These are phyloP conservation scores for Boletus bicolor DNA, from an alignment of 768 basidiomycete genomes.

Conservation along the genomic window DNA sequence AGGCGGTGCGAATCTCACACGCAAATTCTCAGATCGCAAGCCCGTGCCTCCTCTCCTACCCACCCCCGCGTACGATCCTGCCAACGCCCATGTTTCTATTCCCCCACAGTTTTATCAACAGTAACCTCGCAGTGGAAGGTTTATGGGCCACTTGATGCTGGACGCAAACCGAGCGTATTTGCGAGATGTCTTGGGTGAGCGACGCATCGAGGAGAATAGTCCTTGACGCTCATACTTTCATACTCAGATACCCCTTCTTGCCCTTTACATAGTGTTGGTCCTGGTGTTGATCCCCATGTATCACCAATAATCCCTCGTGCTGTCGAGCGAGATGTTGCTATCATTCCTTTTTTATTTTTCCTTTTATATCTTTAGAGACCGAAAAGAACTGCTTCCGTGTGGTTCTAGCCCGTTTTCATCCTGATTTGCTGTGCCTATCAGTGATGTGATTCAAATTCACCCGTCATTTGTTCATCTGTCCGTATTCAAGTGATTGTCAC, in stretches of 20 bases:
- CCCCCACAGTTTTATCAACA: constrained; percentile 21
- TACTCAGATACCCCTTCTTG: constrained; percentile 4
- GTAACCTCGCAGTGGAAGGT: background rate
- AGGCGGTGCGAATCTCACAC: constrained; percentile 32
- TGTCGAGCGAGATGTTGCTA: constrained; percentile 15
- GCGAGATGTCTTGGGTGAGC: constrained; percentile 9
- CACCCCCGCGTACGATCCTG: constrained; percentile 21
- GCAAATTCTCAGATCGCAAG: constrained; percentile 34
- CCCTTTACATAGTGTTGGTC: constrained; percentile 1
- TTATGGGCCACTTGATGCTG: background rate
- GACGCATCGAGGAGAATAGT: background rate
- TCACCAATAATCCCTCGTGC: constrained; percentile 11
- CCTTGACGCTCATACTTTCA: background rate
- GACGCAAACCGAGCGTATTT: background rate
- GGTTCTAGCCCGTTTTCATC: background rate
- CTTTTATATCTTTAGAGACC: background rate
- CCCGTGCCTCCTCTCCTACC: constrained; percentile 31
- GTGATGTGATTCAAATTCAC: constrained; percentile 3
- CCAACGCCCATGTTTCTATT: constrained; percentile 19
- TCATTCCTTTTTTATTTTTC: background rate
- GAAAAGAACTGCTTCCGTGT: background rate
- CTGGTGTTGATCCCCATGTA: constrained; percentile 4
- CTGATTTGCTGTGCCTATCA: constrained; percentile 20
- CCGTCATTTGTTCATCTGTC: background rate
- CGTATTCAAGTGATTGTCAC: constrained; percentile 7